A percentile compares a stretch with the other conserved stretches of the same genome.
Evolutionary conservation across 176 grass and related monocot species (phyloP).

Genomic region (Alopecurus myosuroides): DNA sequence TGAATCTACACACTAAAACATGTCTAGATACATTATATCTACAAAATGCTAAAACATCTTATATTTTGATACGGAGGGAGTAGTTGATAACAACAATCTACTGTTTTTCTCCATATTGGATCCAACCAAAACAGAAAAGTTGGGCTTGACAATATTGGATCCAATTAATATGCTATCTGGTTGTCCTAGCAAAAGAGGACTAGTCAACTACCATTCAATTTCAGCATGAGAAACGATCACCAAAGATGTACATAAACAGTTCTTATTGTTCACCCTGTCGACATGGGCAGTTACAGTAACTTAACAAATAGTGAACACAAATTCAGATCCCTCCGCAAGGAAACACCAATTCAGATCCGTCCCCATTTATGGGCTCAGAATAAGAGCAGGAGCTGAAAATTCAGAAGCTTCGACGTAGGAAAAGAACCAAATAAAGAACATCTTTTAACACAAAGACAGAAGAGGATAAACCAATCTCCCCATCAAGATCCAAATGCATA

Average conservation of each 20-base stretch:
- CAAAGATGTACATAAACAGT: not conserved
- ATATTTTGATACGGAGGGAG: too few relatives aligned
- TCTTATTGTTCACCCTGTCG: not conserved
- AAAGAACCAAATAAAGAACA: not conserved
- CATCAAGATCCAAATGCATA: slow-evolving; percentile 15
- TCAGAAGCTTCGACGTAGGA: slow-evolving; percentile 16
- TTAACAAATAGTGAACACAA: slow-evolving; percentile 9
- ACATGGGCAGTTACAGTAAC: not conserved
- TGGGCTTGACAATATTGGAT: not conserved
- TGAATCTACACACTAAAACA: too few relatives aligned
- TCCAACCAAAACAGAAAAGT: not conserved
- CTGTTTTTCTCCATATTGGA: not conserved
- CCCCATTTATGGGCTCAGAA: not conserved
- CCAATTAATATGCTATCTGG: not conserved
- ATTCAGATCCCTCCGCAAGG: slow-evolving; percentile 9
- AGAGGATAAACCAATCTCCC: not conserved
- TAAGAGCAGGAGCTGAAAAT: not conserved
- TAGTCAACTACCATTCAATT: not conserved
- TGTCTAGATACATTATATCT: too few relatives aligned
- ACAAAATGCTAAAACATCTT: too few relatives aligned
- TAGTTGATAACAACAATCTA: not conserved
- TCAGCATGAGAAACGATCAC: not conserved
- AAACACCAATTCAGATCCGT: slow-evolving; percentile 21
- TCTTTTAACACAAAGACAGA: not conserved
- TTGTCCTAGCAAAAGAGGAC: not conserved